These are phyloP conservation scores for Fusarium virguliforme DNA, from an alignment of 2,329 filamentous ascomycete species.

Conservation along the genomic window DNA sequence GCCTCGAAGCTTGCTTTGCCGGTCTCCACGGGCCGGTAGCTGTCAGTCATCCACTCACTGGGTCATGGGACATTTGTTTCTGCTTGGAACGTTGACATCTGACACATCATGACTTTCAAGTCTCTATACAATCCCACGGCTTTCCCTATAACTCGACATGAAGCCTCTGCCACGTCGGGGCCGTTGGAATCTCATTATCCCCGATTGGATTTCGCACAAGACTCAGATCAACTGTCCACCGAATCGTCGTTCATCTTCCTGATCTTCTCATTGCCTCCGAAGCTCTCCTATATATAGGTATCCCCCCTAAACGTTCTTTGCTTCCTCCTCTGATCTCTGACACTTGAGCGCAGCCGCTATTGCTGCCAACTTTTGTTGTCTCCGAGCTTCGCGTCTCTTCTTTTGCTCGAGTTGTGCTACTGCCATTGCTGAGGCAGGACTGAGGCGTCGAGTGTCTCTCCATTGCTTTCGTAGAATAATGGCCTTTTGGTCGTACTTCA, in stretches of 20 bases:
- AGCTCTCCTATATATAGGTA: background rate
- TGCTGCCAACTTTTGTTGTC: background rate
- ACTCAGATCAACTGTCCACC: background rate
- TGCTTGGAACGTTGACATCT: background rate
- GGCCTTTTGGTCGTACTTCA: background rate
- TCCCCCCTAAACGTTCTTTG: background rate
- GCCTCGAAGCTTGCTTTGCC: background rate
- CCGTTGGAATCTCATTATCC: background rate
- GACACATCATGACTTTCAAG: background rate
- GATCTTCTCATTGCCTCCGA: background rate
- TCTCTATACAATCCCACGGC: background rate
- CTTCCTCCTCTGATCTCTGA: background rate
- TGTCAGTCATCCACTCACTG: background rate
- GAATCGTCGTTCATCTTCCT: background rate
- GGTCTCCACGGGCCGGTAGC: slow-evolving; percentile 16
- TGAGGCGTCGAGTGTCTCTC: background rate
- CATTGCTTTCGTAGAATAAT: background rate
- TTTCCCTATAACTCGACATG: background rate
- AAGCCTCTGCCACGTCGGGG: background rate
- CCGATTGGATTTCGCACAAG: background rate
- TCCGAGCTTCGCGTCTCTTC: slow-evolving; percentile 1
- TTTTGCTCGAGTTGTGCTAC: background rate
- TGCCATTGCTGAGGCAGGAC: background rate
- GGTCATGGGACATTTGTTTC: background rate
- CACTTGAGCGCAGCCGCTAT: background rate